A percentile compares a stretch with the other conserved stretches of the same genome.
These are phyloP conservation scores for Aristolochia californica DNA, from an alignment of 164 flowering plant genomes.

Conservation along the genomic window DNA sequence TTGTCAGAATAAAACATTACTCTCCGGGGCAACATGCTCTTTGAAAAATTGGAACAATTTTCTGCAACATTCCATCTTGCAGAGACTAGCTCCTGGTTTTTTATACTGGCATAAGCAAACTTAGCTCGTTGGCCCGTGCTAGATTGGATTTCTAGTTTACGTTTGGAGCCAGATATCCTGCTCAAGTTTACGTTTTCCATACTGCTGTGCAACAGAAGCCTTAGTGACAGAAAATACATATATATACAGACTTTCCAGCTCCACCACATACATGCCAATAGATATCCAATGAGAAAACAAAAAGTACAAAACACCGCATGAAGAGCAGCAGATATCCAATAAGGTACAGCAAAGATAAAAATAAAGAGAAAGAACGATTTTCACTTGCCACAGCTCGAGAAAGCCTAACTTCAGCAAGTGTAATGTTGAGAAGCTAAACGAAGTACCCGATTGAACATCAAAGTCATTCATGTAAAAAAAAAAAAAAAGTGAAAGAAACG, in stretches of 20 bases:
- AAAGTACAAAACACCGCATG: background rate
- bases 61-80: slow-evolving; percentile 1
- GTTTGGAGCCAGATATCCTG: slow-evolving; percentile 1
- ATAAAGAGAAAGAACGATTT: no score
- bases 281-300: background rate
- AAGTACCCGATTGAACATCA: no score
- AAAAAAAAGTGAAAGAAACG: no score
- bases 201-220: background rate
- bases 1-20: slow-evolving; percentile 11
- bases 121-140: background rate
- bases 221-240: background rate
- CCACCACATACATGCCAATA: background rate
- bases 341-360: background rate
- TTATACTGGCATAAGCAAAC: background rate
- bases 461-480: no score
- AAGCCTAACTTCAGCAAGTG: no score
- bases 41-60: slow-evolving; percentile 9
- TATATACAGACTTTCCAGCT: slow-evolving; percentile 6
- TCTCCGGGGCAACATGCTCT: slow-evolving; percentile 14
- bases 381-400: no score
- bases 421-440: no score
- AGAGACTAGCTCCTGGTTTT: background rate
- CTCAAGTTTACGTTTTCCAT: background rate
- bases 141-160: slow-evolving; percentile 3
- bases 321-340: background rate